A percentile compares a stretch with the other conserved stretches of the same genome.
Evolutionary conservation across 2,329 filamentous ascomycete species (phyloP).

Genomic region (Trichophyton mentagrophytes): DNA sequence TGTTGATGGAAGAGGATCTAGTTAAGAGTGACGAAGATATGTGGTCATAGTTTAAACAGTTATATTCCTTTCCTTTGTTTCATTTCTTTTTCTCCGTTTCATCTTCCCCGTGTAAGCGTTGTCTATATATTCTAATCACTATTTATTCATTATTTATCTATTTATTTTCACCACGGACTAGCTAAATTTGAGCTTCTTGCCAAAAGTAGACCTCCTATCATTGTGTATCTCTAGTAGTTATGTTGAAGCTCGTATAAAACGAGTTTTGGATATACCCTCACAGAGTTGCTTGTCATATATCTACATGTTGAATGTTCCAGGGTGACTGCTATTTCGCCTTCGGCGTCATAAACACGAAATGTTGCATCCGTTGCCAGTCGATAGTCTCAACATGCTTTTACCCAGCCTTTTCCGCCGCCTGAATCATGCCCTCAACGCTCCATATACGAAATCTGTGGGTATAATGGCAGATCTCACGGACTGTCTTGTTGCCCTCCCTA

Average conservation of each 20-base stretch:
- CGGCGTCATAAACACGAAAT: not conserved
- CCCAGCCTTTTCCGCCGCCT: not conserved
- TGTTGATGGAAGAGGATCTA: slow-evolving; percentile 35
- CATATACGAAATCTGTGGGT: not conserved
- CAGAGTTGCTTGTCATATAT: too few species aligned
- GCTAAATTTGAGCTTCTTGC: too few species aligned
- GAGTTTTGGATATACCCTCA: too few species aligned
- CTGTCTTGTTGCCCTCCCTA: not conserved
- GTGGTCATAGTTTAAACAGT: slow-evolving; percentile 20
- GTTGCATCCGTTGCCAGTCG: not conserved
- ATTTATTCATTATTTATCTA: not conserved
- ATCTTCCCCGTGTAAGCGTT: not conserved
- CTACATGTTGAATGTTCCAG: too few species aligned
- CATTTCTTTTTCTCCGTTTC: not conserved
- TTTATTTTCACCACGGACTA: too few species aligned
- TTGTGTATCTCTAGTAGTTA: too few species aligned
- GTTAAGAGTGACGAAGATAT: slow-evolving; percentile 36
- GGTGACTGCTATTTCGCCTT: too few species aligned
- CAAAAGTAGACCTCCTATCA: too few species aligned
- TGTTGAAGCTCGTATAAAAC: too few species aligned
- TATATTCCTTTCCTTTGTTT: not conserved
- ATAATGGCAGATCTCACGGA: not conserved
- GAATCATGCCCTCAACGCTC: not conserved
- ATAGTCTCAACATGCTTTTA: not conserved
- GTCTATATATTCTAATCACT: not conserved